Conservation (phyloP, 176 grass and related monocot species). For the Luzula sylvatica region DNA sequence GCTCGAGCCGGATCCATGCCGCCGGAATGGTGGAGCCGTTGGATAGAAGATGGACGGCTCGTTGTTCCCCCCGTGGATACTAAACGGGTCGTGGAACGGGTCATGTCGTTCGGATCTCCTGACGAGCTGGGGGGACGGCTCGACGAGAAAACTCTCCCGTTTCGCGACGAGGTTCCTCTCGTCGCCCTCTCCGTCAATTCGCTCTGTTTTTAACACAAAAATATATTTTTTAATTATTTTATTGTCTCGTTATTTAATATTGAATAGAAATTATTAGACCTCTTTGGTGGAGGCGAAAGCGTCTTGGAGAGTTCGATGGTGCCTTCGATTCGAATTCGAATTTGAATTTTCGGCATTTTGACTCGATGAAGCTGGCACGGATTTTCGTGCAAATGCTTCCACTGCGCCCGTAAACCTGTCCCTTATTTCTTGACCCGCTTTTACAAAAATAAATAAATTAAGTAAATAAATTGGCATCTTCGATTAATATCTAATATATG, state of each 20-base stretch:
- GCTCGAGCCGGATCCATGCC: slow-evolving; percentile 34
- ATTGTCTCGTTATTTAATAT: too few relatives aligned
- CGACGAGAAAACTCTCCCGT: slow-evolving; percentile 27
- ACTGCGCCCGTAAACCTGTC: slow-evolving; percentile 87
- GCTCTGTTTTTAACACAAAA: too few relatives aligned
- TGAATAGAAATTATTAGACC: slow-evolving; percentile 26
- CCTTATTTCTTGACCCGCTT: slow-evolving; percentile 86
- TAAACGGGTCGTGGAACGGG: slow-evolving; percentile 18
- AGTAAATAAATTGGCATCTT: slow-evolving; percentile 1
- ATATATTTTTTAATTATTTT: too few relatives aligned
- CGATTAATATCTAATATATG: neutral
- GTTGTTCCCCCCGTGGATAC: slow-evolving; percentile 35
- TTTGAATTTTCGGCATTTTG: slow-evolving; percentile 29
- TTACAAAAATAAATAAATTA: slow-evolving; percentile 6
- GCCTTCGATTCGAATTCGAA: slow-evolving; percentile 8
- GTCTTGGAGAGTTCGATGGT: slow-evolving; percentile 62
- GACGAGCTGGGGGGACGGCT: slow-evolving; percentile 39
- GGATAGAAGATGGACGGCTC: slow-evolving; percentile 39
- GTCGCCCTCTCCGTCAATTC: slow-evolving; percentile 18
- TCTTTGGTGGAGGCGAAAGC: slow-evolving; percentile 53
- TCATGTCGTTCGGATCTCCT: slow-evolving; percentile 30
- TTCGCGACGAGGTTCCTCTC: slow-evolving; percentile 32
- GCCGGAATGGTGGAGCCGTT: slow-evolving; percentile 60
- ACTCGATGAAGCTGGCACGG: slow-evolving; percentile 37
- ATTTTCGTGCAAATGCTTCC: slow-evolving; percentile 86